Conservation (phyloP, 2,329 filamentous ascomycete genomes). For the Aspergillus pseudoterreus region DNA sequence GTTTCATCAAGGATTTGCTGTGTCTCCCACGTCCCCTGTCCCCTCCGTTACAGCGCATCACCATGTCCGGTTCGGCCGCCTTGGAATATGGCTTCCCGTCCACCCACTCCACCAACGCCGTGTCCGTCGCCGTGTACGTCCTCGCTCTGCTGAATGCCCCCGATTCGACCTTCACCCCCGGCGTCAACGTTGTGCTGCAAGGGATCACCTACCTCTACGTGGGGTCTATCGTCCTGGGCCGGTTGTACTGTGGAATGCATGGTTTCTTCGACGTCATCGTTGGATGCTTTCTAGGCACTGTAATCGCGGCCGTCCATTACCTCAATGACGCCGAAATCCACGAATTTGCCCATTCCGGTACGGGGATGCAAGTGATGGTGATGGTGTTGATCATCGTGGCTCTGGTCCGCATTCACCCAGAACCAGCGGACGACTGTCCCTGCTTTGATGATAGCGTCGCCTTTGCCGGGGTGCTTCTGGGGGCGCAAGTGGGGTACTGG, state of each 20-base stretch:
- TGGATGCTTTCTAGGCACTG: conserved; percentile 72
- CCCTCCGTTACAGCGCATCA: conserved; percentile 87
- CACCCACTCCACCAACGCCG: conserved; percentile 93
- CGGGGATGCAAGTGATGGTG: conserved; percentile 61
- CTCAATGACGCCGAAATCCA: conserved; percentile 60
- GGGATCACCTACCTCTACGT: conserved; percentile 77
- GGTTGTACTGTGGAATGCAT: conserved; percentile 98
- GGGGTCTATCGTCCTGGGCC: conserved; percentile 81
- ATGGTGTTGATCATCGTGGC: conserved; percentile 65
- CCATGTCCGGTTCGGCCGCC: conserved; percentile 92
- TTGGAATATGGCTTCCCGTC: conserved; percentile 97
- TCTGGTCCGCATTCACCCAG: conserved; percentile 84
- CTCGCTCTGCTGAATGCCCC: conserved; percentile 66
- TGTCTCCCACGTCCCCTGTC: conserved; percentile 89
- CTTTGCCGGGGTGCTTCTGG: conserved; percentile 86
- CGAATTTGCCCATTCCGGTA: conserved; percentile 63
- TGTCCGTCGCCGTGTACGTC: conserved; percentile 85
- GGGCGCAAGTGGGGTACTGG: conserved; percentile 79
- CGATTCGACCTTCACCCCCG: conserved; percentile 58
- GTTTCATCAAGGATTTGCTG: conserved; percentile 89
- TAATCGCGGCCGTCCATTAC: conserved; percentile 56
- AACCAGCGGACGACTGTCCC: conserved; percentile 93
- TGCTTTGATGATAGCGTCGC: conserved; percentile 96
- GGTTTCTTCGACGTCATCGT: conserved; percentile 88
- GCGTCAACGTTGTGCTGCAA: conserved; percentile 62